phyloP scores from a whole-genome alignment of 163 green algal genomes.

The Coccomyxa subellipsoidea region DNA sequence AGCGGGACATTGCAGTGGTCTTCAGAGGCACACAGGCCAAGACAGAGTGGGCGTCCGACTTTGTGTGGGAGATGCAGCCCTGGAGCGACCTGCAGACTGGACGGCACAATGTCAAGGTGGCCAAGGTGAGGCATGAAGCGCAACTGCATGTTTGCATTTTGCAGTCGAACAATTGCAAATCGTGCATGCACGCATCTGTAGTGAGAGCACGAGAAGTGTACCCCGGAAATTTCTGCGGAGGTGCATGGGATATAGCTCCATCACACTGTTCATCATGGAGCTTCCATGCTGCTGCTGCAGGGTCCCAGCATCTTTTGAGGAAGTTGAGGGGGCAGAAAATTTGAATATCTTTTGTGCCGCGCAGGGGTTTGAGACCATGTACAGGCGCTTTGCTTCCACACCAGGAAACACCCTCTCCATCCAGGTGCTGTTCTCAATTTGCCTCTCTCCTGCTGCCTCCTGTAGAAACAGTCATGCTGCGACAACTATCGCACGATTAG shows the following conservation, averaged over 20 bases:
- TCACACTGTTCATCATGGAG: background rate
- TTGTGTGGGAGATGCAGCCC: background rate
- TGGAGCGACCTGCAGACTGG: background rate
- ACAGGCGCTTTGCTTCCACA: constrained; percentile 6
- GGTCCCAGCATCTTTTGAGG: no score
- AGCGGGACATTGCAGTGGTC: constrained; percentile 7
- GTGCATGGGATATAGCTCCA: no score
- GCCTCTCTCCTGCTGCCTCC: background rate
- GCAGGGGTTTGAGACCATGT: constrained; percentile 9
- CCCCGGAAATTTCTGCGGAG: no score
- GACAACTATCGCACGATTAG: background rate
- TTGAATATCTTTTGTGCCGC: no score
- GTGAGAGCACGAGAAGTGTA: background rate
- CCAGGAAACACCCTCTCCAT: constrained; percentile 4
- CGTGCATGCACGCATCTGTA: background rate
- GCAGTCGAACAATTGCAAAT: background rate
- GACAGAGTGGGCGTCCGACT: background rate
- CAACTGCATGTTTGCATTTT: background rate
- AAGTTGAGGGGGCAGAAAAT: no score
- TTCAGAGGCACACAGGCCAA: constrained; percentile 6
- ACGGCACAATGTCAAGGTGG: background rate
- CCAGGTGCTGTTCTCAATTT: background rate
- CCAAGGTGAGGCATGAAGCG: background rate
- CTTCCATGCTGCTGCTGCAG: no score
- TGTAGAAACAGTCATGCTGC: background rate